Conservation (phyloP, 2,329 filamentous ascomycete species). For the Colletotrichum aenigma region DNA sequence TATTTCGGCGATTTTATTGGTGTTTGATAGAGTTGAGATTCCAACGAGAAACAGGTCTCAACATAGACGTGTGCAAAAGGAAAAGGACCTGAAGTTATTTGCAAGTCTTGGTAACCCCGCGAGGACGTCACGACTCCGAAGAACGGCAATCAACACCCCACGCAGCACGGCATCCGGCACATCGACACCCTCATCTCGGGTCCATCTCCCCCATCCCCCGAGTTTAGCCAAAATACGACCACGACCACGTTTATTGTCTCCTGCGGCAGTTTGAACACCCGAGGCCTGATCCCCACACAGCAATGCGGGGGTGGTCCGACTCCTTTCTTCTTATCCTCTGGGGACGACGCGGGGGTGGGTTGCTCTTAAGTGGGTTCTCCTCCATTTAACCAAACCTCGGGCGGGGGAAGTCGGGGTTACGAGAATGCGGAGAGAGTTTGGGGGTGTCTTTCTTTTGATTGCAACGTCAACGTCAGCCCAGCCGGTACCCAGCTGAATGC, state of each 20-base stretch:
- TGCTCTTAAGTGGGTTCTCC: neutral
- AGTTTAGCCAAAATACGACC: neutral
- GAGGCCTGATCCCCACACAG: neutral
- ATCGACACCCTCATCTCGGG: neutral
- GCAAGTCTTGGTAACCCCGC: neutral
- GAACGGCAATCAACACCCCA: neutral
- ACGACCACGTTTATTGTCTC: neutral
- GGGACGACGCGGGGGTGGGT: neutral
- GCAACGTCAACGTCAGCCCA: neutral
- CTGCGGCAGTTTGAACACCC: neutral
- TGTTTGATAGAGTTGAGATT: neutral
- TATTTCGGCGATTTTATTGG: neutral
- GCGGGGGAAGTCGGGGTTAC: neutral
- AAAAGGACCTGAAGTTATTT: neutral
- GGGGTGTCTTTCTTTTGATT: neutral
- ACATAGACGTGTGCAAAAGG: too few species aligned
- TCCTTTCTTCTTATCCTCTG: neutral
- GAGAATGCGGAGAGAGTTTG: conserved; percentile 8
- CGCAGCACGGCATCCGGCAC: neutral
- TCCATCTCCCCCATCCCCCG: neutral
- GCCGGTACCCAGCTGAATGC: neutral
- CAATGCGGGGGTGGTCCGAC: neutral
- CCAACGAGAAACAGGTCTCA: neutral
- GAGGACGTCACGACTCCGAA: neutral
- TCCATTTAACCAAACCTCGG: neutral